Evolutionary conservation across 345 rosid species (phyloP).

Genomic region (Linum trigynum): DNA sequence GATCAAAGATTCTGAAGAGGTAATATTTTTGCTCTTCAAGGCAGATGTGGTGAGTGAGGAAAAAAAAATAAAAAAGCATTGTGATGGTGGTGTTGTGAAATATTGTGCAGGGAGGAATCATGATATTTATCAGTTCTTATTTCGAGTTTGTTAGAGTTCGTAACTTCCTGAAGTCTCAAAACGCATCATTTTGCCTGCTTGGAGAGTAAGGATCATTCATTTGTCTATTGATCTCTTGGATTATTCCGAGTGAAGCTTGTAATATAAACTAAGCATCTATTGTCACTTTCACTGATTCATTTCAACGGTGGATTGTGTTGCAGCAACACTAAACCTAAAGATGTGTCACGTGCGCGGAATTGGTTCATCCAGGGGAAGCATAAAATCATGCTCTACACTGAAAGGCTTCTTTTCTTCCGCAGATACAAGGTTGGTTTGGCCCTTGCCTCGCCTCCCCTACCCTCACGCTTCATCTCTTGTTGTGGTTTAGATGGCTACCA

Average conservation of each 20-base stretch:
- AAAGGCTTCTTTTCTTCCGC: constrained; percentile 74
- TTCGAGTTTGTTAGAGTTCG: constrained; percentile 76
- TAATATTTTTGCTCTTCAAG: constrained; percentile 14
- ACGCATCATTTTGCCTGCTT: constrained; percentile 78
- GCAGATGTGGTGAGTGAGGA: neutral
- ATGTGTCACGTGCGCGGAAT: constrained; percentile 68
- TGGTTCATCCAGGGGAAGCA: constrained; percentile 58
- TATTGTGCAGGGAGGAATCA: constrained; percentile 58
- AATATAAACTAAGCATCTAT: neutral
- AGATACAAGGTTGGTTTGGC: constrained; percentile 60
- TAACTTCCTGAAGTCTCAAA: constrained; percentile 76
- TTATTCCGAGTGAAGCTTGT: neutral
- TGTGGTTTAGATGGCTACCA: neutral
- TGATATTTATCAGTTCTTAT: constrained; percentile 80
- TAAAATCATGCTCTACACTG: constrained; percentile 84
- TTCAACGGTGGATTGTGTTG: constrained; percentile 7
- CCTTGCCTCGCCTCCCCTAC: neutral
- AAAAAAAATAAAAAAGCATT: neutral
- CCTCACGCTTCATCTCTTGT: neutral
- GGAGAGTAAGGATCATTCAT: constrained; percentile 57
- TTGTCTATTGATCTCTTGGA: neutral
- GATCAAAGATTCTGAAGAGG: constrained; percentile 82
- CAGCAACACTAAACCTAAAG: constrained; percentile 64
- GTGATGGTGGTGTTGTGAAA: neutral
- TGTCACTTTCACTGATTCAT: neutral